phyloP scores from a whole-genome alignment of 129 eudicot species.

The Lonicera japonica region DNA sequence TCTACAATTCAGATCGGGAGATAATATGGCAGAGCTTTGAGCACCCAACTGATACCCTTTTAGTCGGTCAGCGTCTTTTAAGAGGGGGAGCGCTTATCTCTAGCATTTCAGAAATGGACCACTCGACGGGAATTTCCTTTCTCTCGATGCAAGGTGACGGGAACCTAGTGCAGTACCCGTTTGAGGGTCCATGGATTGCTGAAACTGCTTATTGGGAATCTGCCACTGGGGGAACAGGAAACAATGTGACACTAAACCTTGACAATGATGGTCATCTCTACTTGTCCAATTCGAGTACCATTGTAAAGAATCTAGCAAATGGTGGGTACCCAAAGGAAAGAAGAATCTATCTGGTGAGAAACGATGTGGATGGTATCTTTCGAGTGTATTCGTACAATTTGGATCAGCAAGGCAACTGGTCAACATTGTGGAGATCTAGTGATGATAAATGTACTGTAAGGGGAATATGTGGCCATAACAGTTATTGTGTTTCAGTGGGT shows the following conservation, averaged over 20 bases:
- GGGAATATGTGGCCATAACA: constrained; percentile 11
- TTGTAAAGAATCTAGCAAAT: neutral
- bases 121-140: constrained; percentile 4
- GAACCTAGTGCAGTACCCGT: constrained; percentile 10
- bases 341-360: neutral
- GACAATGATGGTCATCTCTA: too few species aligned
- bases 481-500: neutral
- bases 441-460: neutral
- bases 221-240: neutral
- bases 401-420: too few species aligned
- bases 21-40: too few species aligned
- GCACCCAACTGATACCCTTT: constrained; percentile 10
- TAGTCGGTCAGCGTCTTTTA: neutral
- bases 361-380: constrained; percentile 6
- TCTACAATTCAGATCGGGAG: neutral
- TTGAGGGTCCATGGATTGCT: neutral
- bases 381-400: too few species aligned
- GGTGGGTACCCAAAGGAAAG: neutral
- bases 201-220: neutral
- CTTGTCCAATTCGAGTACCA: neutral
- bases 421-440: neutral
- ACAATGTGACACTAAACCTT: too few species aligned
- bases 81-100: neutral
- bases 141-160: constrained; percentile 11
- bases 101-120: neutral